These are phyloP conservation scores for Solanum hybrid DNA, from an alignment of 305 asterid species.

Conservation along the genomic window DNA sequence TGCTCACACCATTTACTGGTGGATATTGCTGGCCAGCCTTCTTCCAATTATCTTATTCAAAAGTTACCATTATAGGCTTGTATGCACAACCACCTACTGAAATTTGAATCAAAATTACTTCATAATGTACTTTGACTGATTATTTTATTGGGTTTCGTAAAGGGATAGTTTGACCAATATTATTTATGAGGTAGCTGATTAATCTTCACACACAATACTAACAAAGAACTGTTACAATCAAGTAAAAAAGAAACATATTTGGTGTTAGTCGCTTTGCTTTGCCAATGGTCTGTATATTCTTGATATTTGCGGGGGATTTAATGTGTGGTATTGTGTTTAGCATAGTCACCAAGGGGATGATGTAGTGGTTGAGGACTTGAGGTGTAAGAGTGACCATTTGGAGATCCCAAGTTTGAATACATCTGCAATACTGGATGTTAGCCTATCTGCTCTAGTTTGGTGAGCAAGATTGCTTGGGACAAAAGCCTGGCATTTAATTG, in stretches of 20 bases:
- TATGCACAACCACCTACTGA: not conserved
- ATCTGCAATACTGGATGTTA: not conserved
- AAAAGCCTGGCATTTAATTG: not conserved
- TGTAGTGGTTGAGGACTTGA: not conserved
- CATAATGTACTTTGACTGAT: not conserved
- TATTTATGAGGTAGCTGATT: not conserved
- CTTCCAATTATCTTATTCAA: not conserved
- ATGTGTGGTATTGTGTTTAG: not conserved
- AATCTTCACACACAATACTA: not conserved
- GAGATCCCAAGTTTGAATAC: not conserved
- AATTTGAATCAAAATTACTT: not conserved
- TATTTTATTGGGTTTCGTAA: not conserved
- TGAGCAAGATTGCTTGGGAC: not conserved
- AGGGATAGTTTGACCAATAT: not conserved
- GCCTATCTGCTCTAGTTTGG: not conserved
- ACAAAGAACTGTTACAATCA: not conserved
- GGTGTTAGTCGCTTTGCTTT: not conserved
- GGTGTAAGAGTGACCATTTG: not conserved
- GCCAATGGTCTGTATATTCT: not conserved
- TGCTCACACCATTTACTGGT: not conserved
- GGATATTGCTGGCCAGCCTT: not conserved
- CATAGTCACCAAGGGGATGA: not conserved
- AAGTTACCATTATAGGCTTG: not conserved
- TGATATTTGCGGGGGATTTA: not conserved
- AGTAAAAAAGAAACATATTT: not conserved